Conservation (phyloP, 2,329 filamentous ascomycete species). For the Fusarium torreyae region DNA sequence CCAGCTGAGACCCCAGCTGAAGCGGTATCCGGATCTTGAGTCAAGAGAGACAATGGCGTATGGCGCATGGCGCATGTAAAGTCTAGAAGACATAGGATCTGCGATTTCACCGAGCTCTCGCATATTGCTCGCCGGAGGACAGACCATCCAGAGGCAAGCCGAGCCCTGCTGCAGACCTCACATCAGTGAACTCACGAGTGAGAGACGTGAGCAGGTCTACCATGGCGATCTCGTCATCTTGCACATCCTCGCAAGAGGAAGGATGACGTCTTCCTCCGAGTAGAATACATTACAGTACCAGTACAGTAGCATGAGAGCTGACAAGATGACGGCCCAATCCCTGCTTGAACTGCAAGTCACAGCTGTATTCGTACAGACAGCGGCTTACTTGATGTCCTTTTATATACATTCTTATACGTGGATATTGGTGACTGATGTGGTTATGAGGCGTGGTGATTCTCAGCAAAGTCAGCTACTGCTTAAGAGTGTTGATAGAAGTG, state of each 20-base stretch:
- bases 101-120: constrained; percentile 46
- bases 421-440: constrained; percentile 18
- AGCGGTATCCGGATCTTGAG: constrained; percentile 48
- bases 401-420: constrained; percentile 19
- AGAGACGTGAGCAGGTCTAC: constrained; percentile 48
- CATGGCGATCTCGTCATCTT: constrained; percentile 48
- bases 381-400: constrained; percentile 17
- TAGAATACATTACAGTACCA: constrained; percentile 49
- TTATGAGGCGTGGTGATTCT: constrained; percentile 32
- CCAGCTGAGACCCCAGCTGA: constrained; percentile 34
- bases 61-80: constrained; percentile 42
- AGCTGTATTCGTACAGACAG: constrained; percentile 16
- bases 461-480: constrained; percentile 23
- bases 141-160: constrained; percentile 52
- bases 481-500: constrained; percentile 20
- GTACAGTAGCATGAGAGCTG: constrained; percentile 36
- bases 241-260: constrained; percentile 45
- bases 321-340: constrained; percentile 30
- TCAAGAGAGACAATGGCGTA: constrained; percentile 18
- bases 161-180: constrained; percentile 50
- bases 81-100: constrained; percentile 45
- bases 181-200: constrained; percentile 37
- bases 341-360: constrained; percentile 17
- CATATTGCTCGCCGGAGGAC: constrained; percentile 42
- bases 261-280: constrained; percentile 48